A percentile compares a stretch with the other conserved stretches of the same genome.
Conservation (phyloP, 2,329 filamentous ascomycete genomes). For the Fusarium chaquense region DNA sequence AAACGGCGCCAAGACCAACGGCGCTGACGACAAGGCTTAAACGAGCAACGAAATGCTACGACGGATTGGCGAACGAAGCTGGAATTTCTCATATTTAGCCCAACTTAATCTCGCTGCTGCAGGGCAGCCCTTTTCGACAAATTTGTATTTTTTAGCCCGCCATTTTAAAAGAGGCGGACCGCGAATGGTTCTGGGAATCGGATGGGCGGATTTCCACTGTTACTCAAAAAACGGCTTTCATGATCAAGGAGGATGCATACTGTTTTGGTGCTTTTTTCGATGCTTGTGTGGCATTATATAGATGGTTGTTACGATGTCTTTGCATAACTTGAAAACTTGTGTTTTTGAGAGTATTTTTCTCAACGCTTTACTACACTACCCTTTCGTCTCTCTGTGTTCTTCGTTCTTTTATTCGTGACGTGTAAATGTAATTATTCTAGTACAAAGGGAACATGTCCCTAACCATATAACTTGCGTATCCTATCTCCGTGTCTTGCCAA, state of each 20-base stretch:
- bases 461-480: conserved; percentile 10
- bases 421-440: conserved; percentile 41
- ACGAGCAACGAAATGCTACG: conserved; percentile 21
- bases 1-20: conserved; percentile 50
- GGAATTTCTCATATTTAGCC: conserved; percentile 25
- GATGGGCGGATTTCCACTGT: conserved; percentile 35
- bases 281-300: conserved; percentile 35
- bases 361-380: conserved; percentile 14
- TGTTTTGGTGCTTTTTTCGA: conserved; percentile 13
- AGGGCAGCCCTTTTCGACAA: conserved; percentile 14
- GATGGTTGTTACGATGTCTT: conserved; percentile 34
- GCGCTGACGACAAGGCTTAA: conserved; percentile 33
- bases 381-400: neutral
- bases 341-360: conserved; percentile 19
- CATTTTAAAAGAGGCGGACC: conserved; percentile 2
- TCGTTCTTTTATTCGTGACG: conserved; percentile 25
- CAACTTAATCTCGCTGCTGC: conserved; percentile 32
- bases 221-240: conserved; percentile 26
- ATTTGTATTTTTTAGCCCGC: conserved; percentile 35
- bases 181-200: conserved; percentile 17
- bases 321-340: conserved; percentile 34
- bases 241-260: conserved; percentile 22
- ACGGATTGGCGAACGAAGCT: conserved; percentile 13
- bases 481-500: conserved; percentile 14
- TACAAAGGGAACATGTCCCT: conserved; percentile 13